Conservation (phyloP, 495 filamentous ascomycete species). For the Xylaria scruposa region DNA sequence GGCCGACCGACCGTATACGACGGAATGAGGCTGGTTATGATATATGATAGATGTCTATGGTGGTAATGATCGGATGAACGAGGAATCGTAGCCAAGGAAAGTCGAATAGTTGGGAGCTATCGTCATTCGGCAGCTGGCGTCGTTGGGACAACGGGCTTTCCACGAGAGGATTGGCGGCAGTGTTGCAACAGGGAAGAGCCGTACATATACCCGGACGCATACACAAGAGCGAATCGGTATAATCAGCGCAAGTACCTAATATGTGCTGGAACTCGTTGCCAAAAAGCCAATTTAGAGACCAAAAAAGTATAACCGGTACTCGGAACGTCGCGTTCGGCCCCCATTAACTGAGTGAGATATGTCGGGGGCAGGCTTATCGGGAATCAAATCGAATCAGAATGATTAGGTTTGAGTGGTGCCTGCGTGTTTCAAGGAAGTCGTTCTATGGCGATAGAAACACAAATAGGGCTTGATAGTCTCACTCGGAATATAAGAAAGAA, state of each 20-base stretch:
- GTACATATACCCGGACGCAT: not conserved
- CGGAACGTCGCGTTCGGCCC: constrained; percentile 8
- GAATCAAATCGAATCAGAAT: constrained; percentile 7
- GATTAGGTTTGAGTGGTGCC: constrained; percentile 6
- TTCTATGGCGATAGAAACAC: constrained; percentile 19
- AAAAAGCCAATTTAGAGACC: constrained; percentile 9
- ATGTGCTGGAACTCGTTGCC: not conserved
- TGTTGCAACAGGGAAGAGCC: not conserved
- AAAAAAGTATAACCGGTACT: not conserved
- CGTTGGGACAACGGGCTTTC: constrained; percentile 12
- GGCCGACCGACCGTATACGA: too few species aligned
- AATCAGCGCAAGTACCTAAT: not conserved
- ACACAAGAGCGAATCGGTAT: constrained; percentile 10
- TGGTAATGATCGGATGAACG: not conserved
- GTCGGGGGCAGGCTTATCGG: constrained; percentile 11
- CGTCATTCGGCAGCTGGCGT: constrained; percentile 19
- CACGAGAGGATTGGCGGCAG: not conserved
- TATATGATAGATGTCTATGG: not conserved
- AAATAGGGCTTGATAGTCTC: constrained; percentile 24
- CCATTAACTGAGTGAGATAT: not conserved
- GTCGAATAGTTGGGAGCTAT: not conserved
- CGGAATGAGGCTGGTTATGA: not conserved
- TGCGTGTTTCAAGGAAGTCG: constrained; percentile 1
- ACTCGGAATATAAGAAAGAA: constrained; percentile 26
- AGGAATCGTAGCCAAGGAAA: constrained; percentile 1